Conservation (phyloP, 139 green algal species). For the Coelastrella sp. region DNA sequence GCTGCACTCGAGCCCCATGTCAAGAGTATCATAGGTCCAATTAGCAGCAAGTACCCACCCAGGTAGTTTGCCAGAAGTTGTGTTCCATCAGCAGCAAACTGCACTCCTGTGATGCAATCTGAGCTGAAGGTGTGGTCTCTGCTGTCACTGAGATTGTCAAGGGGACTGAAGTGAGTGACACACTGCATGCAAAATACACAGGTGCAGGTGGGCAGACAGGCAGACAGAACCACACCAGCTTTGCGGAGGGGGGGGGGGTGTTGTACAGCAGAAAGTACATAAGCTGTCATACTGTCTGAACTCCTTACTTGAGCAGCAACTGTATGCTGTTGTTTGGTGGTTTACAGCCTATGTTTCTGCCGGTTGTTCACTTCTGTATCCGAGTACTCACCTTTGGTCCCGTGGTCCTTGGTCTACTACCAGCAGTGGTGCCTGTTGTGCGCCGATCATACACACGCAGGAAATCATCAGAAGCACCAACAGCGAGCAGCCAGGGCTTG, state of each 20-base stretch:
- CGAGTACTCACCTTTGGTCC: slow-evolving; percentile 3
- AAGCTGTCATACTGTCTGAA: too few relatives aligned
- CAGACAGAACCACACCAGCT: too few relatives aligned
- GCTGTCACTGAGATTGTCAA: too few relatives aligned
- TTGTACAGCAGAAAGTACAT: too few relatives aligned
- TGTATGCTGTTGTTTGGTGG: too few relatives aligned
- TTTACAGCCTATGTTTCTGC: too few relatives aligned
- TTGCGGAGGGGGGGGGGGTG: too few relatives aligned
- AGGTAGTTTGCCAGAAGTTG: slow-evolving; percentile 48
- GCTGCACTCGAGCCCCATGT: neutral
- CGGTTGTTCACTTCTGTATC: too few relatives aligned
- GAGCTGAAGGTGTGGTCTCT: slow-evolving; percentile 2
- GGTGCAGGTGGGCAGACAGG: too few relatives aligned
- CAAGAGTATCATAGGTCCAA: neutral
- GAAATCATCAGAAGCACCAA: slow-evolving; percentile 25
- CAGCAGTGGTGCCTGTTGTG: neutral
- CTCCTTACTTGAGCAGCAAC: too few relatives aligned
- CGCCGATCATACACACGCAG: slow-evolving; percentile 40
- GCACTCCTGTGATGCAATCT: slow-evolving; percentile 45
- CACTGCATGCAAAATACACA: too few relatives aligned
- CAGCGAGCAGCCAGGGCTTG: slow-evolving; percentile 41
- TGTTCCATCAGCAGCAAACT: slow-evolving; percentile 20
- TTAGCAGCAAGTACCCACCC: too few relatives aligned
- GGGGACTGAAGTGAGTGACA: neutral
- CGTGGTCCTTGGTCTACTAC: neutral